A percentile compares a stretch with the other conserved stretches of the same genome.
Conservation (phyloP, 345 rosid genomes). For the Citrus hindsii region DNA sequence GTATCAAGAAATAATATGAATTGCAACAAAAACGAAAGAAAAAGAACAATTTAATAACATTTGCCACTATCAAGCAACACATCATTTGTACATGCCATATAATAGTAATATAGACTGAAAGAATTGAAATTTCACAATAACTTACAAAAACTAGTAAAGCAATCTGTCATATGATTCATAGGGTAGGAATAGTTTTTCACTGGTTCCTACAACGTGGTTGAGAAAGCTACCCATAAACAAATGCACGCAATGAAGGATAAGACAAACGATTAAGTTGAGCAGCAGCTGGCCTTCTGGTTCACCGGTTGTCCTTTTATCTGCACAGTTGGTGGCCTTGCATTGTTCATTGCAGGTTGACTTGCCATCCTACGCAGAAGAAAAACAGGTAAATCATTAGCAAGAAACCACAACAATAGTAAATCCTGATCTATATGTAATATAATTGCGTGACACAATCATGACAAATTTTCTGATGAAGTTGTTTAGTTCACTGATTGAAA, state of each 20-base stretch:
- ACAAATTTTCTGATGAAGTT: neutral
- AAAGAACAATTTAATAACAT: neutral
- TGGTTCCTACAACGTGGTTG: neutral
- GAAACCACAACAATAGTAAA: neutral
- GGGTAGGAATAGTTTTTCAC: slow-evolving; percentile 6
- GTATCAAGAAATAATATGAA: neutral
- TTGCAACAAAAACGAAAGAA: neutral
- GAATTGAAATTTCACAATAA: slow-evolving; percentile 13
- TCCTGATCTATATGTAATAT: neutral
- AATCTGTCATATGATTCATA: neutral
- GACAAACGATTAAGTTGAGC: slow-evolving; percentile 33
- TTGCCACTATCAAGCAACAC: slow-evolving; percentile 9
- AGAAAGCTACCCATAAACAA: slow-evolving; percentile 7
- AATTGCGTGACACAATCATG: neutral
- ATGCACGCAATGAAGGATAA: neutral
- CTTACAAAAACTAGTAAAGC: neutral
- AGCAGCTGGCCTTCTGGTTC: slow-evolving; percentile 50
- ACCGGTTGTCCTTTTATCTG: slow-evolving; percentile 51
- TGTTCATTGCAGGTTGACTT: slow-evolving; percentile 41
- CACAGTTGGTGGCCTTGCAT: slow-evolving; percentile 40
- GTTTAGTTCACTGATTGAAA: neutral
- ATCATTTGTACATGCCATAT: slow-evolving; percentile 12
- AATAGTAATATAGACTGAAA: slow-evolving; percentile 13
- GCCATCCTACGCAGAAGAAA: slow-evolving; percentile 36
- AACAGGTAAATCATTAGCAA: neutral